Percentiles rank a stretch among this genome's conserved stretches.
These are phyloP conservation scores for Cichorium intybus DNA, from an alignment of 140 eudicot genomes.

Conservation along the genomic window DNA sequence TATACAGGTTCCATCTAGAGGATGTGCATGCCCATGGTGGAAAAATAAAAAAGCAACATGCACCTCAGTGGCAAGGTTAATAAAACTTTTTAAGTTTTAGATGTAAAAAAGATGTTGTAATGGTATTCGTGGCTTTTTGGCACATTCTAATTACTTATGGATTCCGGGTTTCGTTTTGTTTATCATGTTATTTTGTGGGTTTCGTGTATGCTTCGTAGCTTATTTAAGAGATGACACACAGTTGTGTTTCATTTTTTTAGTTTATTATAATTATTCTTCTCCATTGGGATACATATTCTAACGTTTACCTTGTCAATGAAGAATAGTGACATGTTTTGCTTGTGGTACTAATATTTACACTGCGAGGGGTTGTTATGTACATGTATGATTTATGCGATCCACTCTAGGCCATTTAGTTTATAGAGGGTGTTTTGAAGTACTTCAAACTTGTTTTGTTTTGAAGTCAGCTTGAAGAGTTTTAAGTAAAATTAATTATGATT, in stretches of 20 bases:
- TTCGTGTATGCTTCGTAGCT: neutral
- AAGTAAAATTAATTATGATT: neutral
- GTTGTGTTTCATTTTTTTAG: too few relatives aligned
- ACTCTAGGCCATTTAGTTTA: too few relatives aligned
- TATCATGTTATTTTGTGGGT: neutral
- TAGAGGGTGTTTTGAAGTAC: too few relatives aligned
- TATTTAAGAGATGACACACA: too few relatives aligned
- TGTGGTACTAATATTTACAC: too few relatives aligned
- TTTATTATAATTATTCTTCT: too few relatives aligned
- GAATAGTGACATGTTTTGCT: too few relatives aligned
- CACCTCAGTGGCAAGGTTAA: constrained; percentile 24
- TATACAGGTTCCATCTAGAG: constrained; percentile 81
- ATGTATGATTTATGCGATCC: too few relatives aligned
- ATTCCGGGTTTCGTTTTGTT: neutral
- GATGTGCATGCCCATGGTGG: constrained; percentile 44
- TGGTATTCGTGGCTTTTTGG: constrained; percentile 21
- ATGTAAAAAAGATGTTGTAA: neutral
- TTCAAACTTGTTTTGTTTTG: too few relatives aligned
- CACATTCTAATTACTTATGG: constrained; percentile 10
- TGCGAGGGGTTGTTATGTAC: too few relatives aligned
- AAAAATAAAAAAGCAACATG: constrained; percentile 44
- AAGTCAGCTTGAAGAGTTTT: neutral
- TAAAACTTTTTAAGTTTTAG: constrained; percentile 3
- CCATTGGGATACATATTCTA: too few relatives aligned
- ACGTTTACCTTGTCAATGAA: too few relatives aligned